Base-by-base conservation (phyloP, 2,329 filamentous ascomycete genomes). In the Nemania serpens region DNA sequence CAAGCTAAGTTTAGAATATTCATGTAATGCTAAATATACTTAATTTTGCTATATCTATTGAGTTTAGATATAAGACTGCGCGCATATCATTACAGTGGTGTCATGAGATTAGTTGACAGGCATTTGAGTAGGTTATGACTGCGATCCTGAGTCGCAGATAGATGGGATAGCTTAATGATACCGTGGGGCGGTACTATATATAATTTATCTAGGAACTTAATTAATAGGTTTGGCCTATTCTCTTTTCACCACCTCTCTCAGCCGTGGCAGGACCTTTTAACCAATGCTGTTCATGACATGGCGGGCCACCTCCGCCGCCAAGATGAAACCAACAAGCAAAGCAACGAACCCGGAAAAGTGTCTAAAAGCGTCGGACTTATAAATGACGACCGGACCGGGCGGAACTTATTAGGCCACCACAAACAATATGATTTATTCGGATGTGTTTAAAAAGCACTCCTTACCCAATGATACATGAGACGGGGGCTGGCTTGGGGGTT, bases 1-100 rank as follows among this genome's bases (percentile, higher is more conserved):
- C 15, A 82, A 82, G 73, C 72, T 90, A 62, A 75, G 75, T 22
- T 70, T 91, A 61, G 85, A 88, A 75, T 90, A 90, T 73, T 81
- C 84, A 61, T 81, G 87, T 17, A 79, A n/a, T n/a, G n/a, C 79
- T 20, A 77, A 84, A 66, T 87, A 77, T 84, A 66, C 87, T 87
- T 1, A 73, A 73, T 15, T 81, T 80, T 9, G 82, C 86, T 62
- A 71, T 65, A 6, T 76, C 79, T 50, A 58, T 74, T 5, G 61
- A 61, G 15, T 22, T 37, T 29, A 7, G 12, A n/a, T 7, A 10
- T 39, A 39, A 10, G 36, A 10, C 36, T 39, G 36, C 15, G 11
- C 15, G 36, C 36, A 39, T 3, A n/a, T n/a, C 36, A 10, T 12
- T 12, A 10, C 11, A 39, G 25, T 29, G 25, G 25, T 29, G 25